Evolutionary conservation across 495 filamentous ascomycete species (phyloP).

Genomic region (Aspergillus egyptiacus): DNA sequence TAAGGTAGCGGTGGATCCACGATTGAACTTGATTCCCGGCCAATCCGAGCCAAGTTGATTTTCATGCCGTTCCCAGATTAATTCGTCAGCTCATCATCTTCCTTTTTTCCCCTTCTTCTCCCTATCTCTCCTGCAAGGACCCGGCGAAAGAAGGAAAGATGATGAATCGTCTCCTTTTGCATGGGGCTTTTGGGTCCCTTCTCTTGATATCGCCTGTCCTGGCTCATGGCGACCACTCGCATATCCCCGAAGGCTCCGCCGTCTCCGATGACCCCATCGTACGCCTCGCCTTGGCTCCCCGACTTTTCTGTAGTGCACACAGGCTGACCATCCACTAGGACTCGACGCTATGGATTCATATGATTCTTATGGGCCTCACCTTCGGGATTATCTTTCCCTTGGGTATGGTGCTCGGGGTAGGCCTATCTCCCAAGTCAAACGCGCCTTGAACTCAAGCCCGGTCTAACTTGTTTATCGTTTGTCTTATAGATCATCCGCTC

Average conservation of each 20-base stretch:
- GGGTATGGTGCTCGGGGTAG: slow-evolving; percentile 91
- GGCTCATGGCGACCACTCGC: slow-evolving; percentile 71
- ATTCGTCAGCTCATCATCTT: slow-evolving; percentile 10
- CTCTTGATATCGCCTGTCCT: slow-evolving; percentile 29
- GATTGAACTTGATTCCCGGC: background rate
- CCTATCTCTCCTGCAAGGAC: background rate
- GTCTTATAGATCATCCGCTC: slow-evolving; percentile 69
- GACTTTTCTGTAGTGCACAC: background rate
- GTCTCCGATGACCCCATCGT: slow-evolving; percentile 84
- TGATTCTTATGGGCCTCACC: slow-evolving; percentile 76
- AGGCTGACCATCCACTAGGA: slow-evolving; percentile 47
- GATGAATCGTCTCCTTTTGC: slow-evolving; percentile 10
- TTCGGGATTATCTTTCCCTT: slow-evolving; percentile 91
- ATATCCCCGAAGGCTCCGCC: slow-evolving; percentile 66
- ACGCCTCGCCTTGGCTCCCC: slow-evolving; percentile 16
- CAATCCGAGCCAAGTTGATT: slow-evolving; percentile 17
- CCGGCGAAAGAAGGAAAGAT: slow-evolving; percentile 7
- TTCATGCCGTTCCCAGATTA: background rate
- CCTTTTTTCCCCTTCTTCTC: slow-evolving; percentile 2
- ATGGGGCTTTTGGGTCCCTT: slow-evolving; percentile 21
- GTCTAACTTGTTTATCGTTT: slow-evolving; percentile 3
- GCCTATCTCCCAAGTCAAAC: slow-evolving; percentile 21
- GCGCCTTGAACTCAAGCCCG: background rate
- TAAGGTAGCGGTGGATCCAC: background rate
- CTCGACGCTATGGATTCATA: slow-evolving; percentile 85